A percentile compares a stretch with the other conserved stretches of the same genome.
Conservation (phyloP, 768 basidiomycete genomes). For the Podaxis carcinomalis region DNA sequence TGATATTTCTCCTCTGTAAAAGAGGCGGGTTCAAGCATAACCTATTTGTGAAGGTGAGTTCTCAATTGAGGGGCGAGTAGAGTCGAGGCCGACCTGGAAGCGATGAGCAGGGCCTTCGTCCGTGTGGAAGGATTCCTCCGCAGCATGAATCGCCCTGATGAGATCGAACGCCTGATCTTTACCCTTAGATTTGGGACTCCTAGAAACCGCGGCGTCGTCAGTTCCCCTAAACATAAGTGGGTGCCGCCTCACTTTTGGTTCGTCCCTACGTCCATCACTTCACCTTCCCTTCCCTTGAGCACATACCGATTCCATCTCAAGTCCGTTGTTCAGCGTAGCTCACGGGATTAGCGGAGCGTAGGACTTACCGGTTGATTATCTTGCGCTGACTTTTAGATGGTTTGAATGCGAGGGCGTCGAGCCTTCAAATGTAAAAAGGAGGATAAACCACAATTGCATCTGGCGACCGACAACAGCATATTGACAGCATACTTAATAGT, state of each 20-base stretch:
- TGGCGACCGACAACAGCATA: not conserved
- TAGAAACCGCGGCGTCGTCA: not conserved
- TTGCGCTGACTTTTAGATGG: conserved; percentile 75
- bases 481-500: conserved; percentile 67
- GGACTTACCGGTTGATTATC: conserved; percentile 58
- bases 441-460: conserved; percentile 15
- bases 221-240: conserved; percentile 2
- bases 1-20: conserved; percentile 78
- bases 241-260: conserved; percentile 11
- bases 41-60: conserved; percentile 35
- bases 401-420: conserved; percentile 63
- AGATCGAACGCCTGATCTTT: conserved; percentile 28
- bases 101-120: conserved; percentile 36
- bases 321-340: not conserved
- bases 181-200: conserved; percentile 17
- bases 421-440: conserved; percentile 32
- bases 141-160: conserved; percentile 50
- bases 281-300: conserved; percentile 33
- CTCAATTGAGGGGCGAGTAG: not conserved
- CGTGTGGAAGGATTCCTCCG: conserved; percentile 39
- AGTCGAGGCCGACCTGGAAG: conserved; percentile 49
- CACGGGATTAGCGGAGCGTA: not conserved
- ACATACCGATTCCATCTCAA: conserved; percentile 73
- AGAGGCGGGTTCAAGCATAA: conserved; percentile 69
- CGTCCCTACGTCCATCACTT: conserved; percentile 24